phyloP scores from a whole-genome alignment of 495 filamentous ascomycete genomes.

The Trichoderma reesei region DNA sequence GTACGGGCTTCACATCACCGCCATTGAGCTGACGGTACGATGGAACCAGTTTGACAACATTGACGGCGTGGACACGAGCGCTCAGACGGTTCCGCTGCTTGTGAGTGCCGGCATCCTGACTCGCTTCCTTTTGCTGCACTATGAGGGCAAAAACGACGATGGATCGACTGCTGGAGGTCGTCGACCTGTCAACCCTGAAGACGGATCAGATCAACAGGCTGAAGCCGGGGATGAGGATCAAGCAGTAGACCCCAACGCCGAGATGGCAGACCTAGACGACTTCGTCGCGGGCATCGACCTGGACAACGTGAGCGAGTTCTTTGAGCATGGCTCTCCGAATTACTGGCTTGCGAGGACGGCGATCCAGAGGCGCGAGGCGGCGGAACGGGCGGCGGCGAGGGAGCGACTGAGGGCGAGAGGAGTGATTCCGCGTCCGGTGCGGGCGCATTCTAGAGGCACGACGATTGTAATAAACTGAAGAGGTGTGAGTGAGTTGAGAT shows the following conservation, averaged over 20 bases:
- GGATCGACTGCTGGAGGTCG: background rate
- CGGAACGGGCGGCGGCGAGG: background rate
- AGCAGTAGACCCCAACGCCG: background rate
- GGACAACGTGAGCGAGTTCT: background rate
- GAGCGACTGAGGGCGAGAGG: background rate
- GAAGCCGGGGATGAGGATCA: background rate
- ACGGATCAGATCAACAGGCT: background rate
- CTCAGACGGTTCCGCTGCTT: conserved; percentile 6
- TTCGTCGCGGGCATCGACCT: background rate
- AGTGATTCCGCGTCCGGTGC: background rate
- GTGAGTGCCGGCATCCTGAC: conserved; percentile 3
- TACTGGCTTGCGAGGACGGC: background rate
- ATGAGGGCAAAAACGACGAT: background rate
- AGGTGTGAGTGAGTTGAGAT: background rate
- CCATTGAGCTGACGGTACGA: conserved; percentile 9
- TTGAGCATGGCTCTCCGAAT: background rate
- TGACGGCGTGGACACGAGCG: conserved; percentile 1
- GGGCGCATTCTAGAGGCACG: background rate
- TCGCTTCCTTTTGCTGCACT: background rate
- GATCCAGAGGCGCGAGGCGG: background rate
- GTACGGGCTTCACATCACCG: background rate
- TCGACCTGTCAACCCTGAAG: background rate
- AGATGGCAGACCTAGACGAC: background rate
- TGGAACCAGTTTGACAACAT: conserved; percentile 9
- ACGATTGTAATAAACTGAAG: background rate